Percentiles rank a stretch among this genome's conserved stretches.
Evolutionary conservation across 2,329 filamentous ascomycete species (phyloP).

Genomic region (Ophiostoma novo-ulmi): DNA sequence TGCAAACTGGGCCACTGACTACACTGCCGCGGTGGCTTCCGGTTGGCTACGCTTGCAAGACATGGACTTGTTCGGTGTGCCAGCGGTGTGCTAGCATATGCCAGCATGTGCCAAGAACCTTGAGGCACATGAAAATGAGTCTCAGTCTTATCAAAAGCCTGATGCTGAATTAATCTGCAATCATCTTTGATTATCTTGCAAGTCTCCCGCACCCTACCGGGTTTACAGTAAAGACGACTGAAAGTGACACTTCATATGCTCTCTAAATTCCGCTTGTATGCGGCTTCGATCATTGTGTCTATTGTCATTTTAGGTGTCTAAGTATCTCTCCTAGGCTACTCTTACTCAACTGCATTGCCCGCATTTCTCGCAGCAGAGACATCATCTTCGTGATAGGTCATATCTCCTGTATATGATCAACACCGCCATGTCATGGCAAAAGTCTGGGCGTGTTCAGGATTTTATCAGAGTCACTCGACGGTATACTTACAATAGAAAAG

Average conservation of each 20-base stretch:
- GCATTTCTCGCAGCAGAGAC: too few relatives aligned
- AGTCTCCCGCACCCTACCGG: not conserved
- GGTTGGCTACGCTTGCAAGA: constrained; percentile 11
- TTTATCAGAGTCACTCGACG: not conserved
- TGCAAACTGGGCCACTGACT: not conserved
- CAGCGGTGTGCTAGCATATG: not conserved
- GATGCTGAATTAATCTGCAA: not conserved
- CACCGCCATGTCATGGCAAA: not conserved
- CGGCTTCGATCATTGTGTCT: not conserved
- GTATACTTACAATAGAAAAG: not conserved
- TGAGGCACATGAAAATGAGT: not conserved
- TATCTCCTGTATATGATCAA: not conserved
- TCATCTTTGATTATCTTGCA: not conserved
- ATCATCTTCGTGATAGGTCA: not conserved
- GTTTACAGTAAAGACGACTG: not conserved
- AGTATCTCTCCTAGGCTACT: too few relatives aligned
- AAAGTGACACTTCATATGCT: not conserved
- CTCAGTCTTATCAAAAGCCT: not conserved
- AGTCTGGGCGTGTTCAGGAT: not conserved
- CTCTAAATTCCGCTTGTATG: not conserved
- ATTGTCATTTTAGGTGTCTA: too few relatives aligned
- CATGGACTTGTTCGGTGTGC: constrained; percentile 1
- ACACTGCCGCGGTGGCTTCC: constrained; percentile 11
- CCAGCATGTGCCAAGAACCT: not conserved
- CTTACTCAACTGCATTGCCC: too few relatives aligned